phyloP scores from a whole-genome alignment of 1,139 yeast species.

The Lodderomyces pseudojiufengensis region DNA sequence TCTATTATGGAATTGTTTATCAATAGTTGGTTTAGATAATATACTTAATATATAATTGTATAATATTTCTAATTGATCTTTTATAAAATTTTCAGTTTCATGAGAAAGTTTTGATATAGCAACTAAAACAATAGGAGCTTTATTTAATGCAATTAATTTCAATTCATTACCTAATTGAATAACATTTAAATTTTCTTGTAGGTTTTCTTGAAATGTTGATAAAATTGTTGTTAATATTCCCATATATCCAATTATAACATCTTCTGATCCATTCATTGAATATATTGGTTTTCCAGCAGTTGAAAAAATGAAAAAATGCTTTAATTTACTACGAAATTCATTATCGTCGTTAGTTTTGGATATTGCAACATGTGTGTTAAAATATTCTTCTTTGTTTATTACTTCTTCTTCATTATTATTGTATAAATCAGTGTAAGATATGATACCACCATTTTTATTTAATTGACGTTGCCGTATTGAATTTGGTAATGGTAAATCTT shows the following conservation, averaged over 20 bases:
- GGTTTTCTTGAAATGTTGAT: slow-evolving; percentile 52
- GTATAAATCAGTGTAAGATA: slow-evolving; percentile 9
- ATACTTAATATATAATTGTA: slow-evolving; percentile 80
- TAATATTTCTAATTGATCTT: slow-evolving; percentile 67
- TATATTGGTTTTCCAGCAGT: slow-evolving; percentile 93
- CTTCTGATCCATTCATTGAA: slow-evolving; percentile 74
- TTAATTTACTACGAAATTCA: slow-evolving; percentile 43
- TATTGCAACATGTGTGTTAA: slow-evolving; percentile 15
- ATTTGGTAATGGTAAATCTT: slow-evolving; percentile 7
- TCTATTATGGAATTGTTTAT: slow-evolving; percentile 63
- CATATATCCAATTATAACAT: slow-evolving; percentile 66
- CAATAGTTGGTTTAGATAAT: slow-evolving; percentile 69
- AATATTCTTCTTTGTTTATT: slow-evolving; percentile 14
- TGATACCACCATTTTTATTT: not conserved
- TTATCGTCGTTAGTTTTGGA: slow-evolving; percentile 23
- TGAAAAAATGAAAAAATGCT: slow-evolving; percentile 81
- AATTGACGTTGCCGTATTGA: not conserved
- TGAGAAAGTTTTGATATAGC: slow-evolving; percentile 56
- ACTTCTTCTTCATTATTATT: slow-evolving; percentile 3
- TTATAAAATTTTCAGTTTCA: slow-evolving; percentile 31
- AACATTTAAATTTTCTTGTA: slow-evolving; percentile 28
- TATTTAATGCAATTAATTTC: slow-evolving; percentile 58
- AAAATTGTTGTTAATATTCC: slow-evolving; percentile 69
- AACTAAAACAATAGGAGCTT: slow-evolving; percentile 68
- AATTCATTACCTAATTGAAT: slow-evolving; percentile 32